Evolutionary conservation across 805 yeast species (phyloP).

Genomic region (Candida chilensis): DNA sequence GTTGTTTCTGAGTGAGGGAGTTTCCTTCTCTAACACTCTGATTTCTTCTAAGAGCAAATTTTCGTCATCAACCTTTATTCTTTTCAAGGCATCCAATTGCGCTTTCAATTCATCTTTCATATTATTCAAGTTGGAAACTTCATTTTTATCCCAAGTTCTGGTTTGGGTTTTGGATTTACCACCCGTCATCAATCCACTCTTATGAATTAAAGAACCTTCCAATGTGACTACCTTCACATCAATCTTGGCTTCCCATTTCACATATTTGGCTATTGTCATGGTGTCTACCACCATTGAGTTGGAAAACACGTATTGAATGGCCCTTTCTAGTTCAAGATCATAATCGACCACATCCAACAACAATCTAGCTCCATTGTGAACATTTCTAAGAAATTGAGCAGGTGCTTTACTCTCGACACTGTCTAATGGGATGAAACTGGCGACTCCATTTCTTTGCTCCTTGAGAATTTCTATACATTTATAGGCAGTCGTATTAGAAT

Average conservation of each 20-base stretch:
- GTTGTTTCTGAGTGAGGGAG: constrained; percentile 34
- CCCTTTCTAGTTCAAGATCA: constrained; percentile 61
- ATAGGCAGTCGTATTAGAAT: constrained; percentile 55
- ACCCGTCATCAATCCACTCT: constrained; percentile 89
- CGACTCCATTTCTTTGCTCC: constrained; percentile 77
- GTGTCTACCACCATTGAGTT: constrained; percentile 71
- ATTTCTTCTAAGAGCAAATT: too few species aligned
- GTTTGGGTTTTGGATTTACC: constrained; percentile 52
- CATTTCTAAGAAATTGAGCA: constrained; percentile 42
- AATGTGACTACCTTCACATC: constrained; percentile 66
- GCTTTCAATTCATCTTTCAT: constrained; percentile 41
- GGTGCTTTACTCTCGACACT: constrained; percentile 53
- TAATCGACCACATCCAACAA: constrained; percentile 63
- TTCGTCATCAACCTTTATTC: too few species aligned
- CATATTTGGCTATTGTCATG: constrained; percentile 54
- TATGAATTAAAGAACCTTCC: constrained; percentile 79
- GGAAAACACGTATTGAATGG: constrained; percentile 73
- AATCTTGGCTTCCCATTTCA: constrained; percentile 58
- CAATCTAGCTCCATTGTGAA: constrained; percentile 44
- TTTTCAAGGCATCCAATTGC: constrained; percentile 24
- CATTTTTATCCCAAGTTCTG: constrained; percentile 66
- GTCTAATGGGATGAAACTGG: constrained; percentile 85
- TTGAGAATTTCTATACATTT: constrained; percentile 74
- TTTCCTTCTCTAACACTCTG: constrained; percentile 21
- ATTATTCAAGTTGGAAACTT: constrained; percentile 42